Base-by-base conservation (phyloP, 805 yeast species). In the Isabelozyma pseudorhagii region DNA sequence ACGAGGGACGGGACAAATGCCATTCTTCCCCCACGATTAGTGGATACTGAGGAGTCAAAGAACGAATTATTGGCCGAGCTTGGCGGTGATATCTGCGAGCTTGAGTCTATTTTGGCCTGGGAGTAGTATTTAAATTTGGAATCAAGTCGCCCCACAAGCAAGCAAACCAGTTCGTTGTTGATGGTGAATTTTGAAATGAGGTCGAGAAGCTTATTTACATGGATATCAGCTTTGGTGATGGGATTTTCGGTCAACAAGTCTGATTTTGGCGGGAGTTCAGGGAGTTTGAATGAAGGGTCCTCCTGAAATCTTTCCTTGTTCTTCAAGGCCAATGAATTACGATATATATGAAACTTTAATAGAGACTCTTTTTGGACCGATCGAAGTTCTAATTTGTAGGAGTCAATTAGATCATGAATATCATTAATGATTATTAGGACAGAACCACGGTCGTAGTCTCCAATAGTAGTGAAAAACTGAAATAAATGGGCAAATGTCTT, bases 351-450 rank as follows among this genome's bases (percentile, higher is more conserved):
- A 47, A 61, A 61, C 45, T 63, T 63, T 9, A 72, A 54, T 11
- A 74, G 50, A 1, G 59, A 40, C 44, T 69, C 71, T 54, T 72
- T 75, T 47, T 72, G 63, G 13, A 63, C 50, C 1, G 71, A 59
- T 1, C 68, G 54, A 4, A 71, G 46, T 49, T 73, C 73, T 27
- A 66, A 55, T 34, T 62, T 63, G 51, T 72, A 73, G 21, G 63
- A 50, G 40, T 73, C 77, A 4, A 70, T 42, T 21, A 66, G 36
- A 31, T 72, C 75, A 52, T 72, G 75, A 52, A 71, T 63, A 40
- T 64, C 63, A 36, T 66, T 55, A 18, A 72, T 48, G 2, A 72
- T 46, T 14, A 69, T 44, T 15, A 72, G 44, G 4, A 62, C 53
- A 1, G 52, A 36, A 8, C 54, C 51, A 10, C 36, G 36, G 36